Evolutionary conservation across 306 rosid species (phyloP), one percentile per base, ranked within the genome.

Genomic region (Carpinus fangiana): DNA sequence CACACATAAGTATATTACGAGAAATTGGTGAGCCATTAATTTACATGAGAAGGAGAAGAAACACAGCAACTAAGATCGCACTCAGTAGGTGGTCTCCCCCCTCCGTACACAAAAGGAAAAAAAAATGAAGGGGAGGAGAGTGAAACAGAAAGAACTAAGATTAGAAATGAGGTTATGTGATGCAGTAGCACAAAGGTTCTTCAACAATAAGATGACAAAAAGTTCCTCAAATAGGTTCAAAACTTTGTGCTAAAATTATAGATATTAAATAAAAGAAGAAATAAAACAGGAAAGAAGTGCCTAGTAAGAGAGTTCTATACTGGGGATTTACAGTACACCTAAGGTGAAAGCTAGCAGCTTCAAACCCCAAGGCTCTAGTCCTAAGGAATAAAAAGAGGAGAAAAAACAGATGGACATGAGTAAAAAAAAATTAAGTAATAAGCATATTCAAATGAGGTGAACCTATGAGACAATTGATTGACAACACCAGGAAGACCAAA

Each of bases 281-380:
- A 8, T 18, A 8, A 57, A 57, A 57, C n/a, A 2, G 0, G 67
- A 59, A 59, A 59, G 9, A 59, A 28, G n/a, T 12, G 38, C 10
- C 16, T 13, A 4, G 68, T 12, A 61, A 61, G 18, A 61, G 18
- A 61, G 41, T 60, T 60, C 67, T 26, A 20, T 12, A 12, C 18
- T 3, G 17, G 67, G 41, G 38, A 12, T 60, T 60, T 28, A 28
- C 23, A 60, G n/a, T 52, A 4, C 57, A 41, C 6, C 57, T 17
- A 59, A 59, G 48, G 41, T 38, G 71, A 26, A 17, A 26, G 71
- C 50, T 38, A 66, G 26, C 50, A 66, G 71, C 71, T 66, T 36
- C 71, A 36, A 66, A 9, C 23, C 26, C 36, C 71, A 11, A 66
- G 14, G 48, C 41, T 66, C 71, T 38, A 38, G 71, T 66, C 26